phyloP scores from a whole-genome alignment of 1,139 yeast genomes.

The Scheffersomyces insectosa region DNA sequence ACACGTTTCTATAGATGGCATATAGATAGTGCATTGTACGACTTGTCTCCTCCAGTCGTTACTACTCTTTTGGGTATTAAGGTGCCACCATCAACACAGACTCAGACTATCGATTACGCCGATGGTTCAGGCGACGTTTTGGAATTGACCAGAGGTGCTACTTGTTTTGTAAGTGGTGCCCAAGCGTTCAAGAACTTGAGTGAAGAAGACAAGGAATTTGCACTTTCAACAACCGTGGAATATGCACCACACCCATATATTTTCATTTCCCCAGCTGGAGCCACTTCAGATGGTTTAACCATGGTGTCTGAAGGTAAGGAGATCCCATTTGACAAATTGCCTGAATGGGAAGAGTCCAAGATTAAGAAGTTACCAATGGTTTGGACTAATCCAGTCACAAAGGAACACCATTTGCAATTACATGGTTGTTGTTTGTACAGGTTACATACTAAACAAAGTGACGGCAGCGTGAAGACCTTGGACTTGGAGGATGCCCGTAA shows the following conservation, averaged over 20 bases:
- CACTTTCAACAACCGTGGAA: conserved; percentile 72
- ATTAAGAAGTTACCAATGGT: conserved; percentile 78
- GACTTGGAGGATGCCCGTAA: conserved; percentile 72
- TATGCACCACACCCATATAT: conserved; percentile 93
- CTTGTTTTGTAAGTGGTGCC: conserved; percentile 82
- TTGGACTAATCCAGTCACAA: conserved; percentile 91
- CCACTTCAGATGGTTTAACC: conserved; percentile 82
- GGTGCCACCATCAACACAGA: conserved; percentile 61
- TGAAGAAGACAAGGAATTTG: conserved; percentile 70
- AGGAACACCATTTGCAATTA: conserved; percentile 76
- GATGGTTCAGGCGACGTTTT: conserved; percentile 67
- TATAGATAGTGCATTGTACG: conserved; percentile 86
- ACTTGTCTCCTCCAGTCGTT: conserved; percentile 78
- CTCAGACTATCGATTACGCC: conserved; percentile 55
- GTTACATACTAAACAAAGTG: conserved; percentile 56
- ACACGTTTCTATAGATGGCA: conserved; percentile 93
- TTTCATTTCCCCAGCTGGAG: conserved; percentile 75
- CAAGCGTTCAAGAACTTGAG: conserved; percentile 67
- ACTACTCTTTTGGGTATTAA: conserved; percentile 81
- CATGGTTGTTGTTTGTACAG: conserved; percentile 83
- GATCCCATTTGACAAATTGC: conserved; percentile 61
- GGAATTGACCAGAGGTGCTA: conserved; percentile 78
- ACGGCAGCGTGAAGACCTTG: conserved; percentile 49
- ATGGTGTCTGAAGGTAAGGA: conserved; percentile 83
- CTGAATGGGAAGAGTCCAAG: conserved; percentile 78